phyloP scores from a whole-genome alignment of 768 basidiomycete genomes.

The Cantharellus anzutake region DNA sequence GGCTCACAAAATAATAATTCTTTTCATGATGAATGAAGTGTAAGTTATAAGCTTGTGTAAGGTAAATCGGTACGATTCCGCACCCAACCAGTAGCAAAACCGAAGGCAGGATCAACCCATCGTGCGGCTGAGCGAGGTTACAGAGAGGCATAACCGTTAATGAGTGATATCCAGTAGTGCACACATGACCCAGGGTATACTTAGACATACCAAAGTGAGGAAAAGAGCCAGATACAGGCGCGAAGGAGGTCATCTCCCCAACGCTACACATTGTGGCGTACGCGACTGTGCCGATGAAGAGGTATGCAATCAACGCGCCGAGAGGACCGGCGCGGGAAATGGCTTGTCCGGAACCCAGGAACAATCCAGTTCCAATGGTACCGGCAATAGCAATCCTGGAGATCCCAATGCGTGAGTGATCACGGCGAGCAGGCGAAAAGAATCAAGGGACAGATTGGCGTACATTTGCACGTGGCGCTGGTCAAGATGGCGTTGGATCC shows the following conservation, averaged over 20 bases:
- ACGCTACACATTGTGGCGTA: constrained; percentile 49
- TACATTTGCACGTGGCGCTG: constrained; percentile 65
- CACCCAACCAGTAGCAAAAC: constrained; percentile 14
- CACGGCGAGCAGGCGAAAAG: constrained; percentile 15
- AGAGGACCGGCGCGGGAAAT: constrained; percentile 41
- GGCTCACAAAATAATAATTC: constrained; percentile 34
- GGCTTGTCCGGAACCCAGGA: constrained; percentile 52
- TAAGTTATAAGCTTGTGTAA: no score
- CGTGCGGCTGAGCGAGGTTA: neutral
- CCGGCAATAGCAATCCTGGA: constrained; percentile 23
- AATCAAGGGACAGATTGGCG: neutral
- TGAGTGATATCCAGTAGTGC: no score
- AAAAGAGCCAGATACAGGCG: constrained; percentile 64
- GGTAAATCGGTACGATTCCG: no score
- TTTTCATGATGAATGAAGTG: constrained; percentile 8
- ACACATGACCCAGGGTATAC: no score
- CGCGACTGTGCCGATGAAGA: constrained; percentile 41
- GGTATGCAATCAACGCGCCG: constrained; percentile 31
- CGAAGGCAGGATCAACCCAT: constrained; percentile 16
- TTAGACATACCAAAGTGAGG: constrained; percentile 32
- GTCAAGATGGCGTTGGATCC: constrained; percentile 51
- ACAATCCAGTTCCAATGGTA: constrained; percentile 55
- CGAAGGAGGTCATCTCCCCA: constrained; percentile 65
- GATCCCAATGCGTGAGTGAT: constrained; percentile 16
- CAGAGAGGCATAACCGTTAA: no score